Conservation (phyloP, 768 basidiomycete genomes). For the Kwoniella botswanensis region DNA sequence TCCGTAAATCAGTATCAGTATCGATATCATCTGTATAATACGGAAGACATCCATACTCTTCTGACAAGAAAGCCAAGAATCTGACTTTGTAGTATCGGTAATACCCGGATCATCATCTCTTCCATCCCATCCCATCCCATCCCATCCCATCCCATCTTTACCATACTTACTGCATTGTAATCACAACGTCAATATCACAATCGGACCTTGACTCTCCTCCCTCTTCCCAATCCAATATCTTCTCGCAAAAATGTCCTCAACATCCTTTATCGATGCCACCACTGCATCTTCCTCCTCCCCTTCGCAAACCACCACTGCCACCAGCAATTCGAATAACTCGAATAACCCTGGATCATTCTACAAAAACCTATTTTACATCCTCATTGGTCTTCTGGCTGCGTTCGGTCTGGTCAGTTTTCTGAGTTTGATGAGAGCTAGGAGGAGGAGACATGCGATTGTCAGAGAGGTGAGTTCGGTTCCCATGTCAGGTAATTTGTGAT, state of each 20-base stretch:
- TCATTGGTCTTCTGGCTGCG: slow-evolving; percentile 48
- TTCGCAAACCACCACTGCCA: slow-evolving; percentile 21
- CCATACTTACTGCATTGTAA: too few relatives aligned
- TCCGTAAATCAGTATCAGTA: too few relatives aligned
- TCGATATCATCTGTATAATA: background rate
- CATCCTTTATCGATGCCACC: slow-evolving; percentile 1
- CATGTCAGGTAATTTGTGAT: too few relatives aligned
- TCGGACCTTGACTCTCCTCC: background rate
- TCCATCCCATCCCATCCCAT: too few relatives aligned
- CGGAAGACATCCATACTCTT: too few relatives aligned
- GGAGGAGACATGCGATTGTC: slow-evolving; percentile 35
- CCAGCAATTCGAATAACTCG: background rate
- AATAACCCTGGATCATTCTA: slow-evolving; percentile 22
- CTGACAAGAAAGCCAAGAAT: too few relatives aligned
- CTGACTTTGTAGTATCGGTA: too few relatives aligned
- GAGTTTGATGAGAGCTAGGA: slow-evolving; percentile 41
- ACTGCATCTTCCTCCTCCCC: slow-evolving; percentile 26
- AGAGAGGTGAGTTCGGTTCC: slow-evolving; percentile 37
- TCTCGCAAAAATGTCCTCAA: background rate
- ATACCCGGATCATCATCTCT: too few relatives aligned
- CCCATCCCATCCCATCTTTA: too few relatives aligned
- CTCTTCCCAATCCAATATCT: background rate
- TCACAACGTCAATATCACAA: too few relatives aligned
- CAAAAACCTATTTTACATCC: slow-evolving; percentile 50
- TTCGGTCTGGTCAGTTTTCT: slow-evolving; percentile 47